These are phyloP conservation scores for Hymenoscyphus repandus DNA, from an alignment of 2,329 filamentous ascomycete species.

Conservation along the genomic window DNA sequence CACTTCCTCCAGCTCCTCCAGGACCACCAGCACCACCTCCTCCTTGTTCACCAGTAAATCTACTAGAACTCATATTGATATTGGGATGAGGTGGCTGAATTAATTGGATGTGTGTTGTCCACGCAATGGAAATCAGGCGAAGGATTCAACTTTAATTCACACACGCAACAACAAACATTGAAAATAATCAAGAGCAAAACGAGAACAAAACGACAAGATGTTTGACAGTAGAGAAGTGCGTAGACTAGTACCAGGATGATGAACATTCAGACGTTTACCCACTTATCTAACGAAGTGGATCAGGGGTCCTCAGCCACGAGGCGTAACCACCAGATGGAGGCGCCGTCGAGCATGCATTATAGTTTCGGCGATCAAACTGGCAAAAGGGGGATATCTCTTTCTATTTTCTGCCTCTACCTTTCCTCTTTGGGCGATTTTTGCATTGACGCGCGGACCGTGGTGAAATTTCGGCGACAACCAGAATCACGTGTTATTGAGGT, in stretches of 20 bases:
- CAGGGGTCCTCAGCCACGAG: constrained; percentile 2
- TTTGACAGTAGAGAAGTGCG: background rate
- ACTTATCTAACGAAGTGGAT: background rate
- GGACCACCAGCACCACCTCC: background rate
- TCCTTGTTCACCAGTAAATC: background rate
- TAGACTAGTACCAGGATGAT: background rate
- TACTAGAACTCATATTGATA: background rate
- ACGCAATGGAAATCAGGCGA: too few relatives aligned
- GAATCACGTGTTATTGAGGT: background rate
- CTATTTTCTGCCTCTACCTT: background rate
- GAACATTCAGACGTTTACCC: background rate
- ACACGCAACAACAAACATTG: background rate
- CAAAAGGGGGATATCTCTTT: background rate
- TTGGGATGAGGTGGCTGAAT: background rate
- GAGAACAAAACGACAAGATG: background rate
- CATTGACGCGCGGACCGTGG: constrained; percentile 6
- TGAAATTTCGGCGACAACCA: constrained; percentile 3
- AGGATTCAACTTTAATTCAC: too few relatives aligned
- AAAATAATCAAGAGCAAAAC: background rate
- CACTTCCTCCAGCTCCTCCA: background rate
- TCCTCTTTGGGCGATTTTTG: constrained; percentile 1
- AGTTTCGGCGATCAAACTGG: constrained; percentile 5
- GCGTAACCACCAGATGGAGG: background rate
- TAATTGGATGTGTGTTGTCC: too few relatives aligned
- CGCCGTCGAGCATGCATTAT: background rate